Conservation (phyloP, 495 filamentous ascomycete species). For the Podospora anserina region DNA sequence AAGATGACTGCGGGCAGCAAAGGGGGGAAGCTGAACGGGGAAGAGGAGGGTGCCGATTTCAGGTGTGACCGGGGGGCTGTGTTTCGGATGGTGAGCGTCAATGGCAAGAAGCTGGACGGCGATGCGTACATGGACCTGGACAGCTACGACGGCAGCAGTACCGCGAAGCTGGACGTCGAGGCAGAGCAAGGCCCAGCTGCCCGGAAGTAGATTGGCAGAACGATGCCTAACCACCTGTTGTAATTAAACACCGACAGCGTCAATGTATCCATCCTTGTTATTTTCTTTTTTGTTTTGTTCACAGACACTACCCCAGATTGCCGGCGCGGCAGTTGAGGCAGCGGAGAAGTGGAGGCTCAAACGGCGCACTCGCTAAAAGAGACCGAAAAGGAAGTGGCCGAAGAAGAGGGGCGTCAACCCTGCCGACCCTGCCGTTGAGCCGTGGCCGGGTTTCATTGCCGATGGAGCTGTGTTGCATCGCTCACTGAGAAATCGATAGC, state of each 20-base stretch:
- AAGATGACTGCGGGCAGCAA: background rate
- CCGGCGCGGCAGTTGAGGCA: background rate
- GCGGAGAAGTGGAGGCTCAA: background rate
- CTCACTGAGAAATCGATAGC: background rate
- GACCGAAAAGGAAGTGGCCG: background rate
- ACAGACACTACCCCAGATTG: background rate
- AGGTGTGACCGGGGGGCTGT: slow-evolving; percentile 2
- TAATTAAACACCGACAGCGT: background rate
- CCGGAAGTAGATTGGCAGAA: background rate
- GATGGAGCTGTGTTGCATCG: background rate
- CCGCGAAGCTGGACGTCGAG: background rate
- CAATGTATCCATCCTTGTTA: background rate
- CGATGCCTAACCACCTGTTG: background rate
- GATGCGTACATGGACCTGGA: slow-evolving; percentile 16
- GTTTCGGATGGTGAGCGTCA: slow-evolving; percentile 14
- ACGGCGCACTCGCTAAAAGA: background rate
- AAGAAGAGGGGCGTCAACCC: background rate
- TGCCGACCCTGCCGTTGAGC: background rate
- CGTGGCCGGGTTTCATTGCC: background rate
- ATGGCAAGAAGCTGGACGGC: slow-evolving; percentile 7
- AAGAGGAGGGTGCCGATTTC: slow-evolving; percentile 6
- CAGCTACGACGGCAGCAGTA: slow-evolving; percentile 6
- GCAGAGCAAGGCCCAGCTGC: background rate
- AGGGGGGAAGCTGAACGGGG: background rate
- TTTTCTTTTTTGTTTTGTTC: background rate